Evolutionary conservation across 768 basidiomycete species (phyloP), one percentile per base, ranked within the genome.

Genomic region (Tulasnella sp.): DNA sequence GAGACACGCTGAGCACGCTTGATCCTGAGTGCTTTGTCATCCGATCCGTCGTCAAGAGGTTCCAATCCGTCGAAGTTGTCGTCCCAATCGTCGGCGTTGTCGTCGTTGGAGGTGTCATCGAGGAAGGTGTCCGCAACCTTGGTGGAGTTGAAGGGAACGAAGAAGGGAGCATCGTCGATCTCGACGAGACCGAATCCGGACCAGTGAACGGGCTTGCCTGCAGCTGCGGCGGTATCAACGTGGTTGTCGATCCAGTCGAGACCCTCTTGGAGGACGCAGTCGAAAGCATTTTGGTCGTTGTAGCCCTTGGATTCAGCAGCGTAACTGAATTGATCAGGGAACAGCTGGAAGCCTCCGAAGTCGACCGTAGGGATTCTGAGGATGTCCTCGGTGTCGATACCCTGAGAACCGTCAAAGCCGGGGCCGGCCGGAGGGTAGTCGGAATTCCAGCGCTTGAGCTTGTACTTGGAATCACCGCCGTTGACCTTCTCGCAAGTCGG

Each of bases 301-400:
- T 90, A 84, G 81, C 86, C 87, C 16, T 90, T 88, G 24, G 79
- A 2, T 37, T 37, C 6, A 6, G 87, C 80, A 41, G 86, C 89
- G 82, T 92, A 93, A 48, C 85, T 84, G 81, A 90, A 88, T 84
- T 93, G 93, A 83, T 93, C 92, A 31, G 93, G 92, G 88, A 93
- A 93, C 31, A 92, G 82, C 80, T 90, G 91, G 88, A 92, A 92
- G 24, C 90, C 87, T 44, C 87, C 85, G 82, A 92, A 92, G 11
- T 88, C 89, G 81, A 93, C 89, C 11, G 88, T 54, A 0, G 90
- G 90, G 80, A 91, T 91, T 76, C 84, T 89, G 78, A 88, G 80
- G 76, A 93, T 91, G 81, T 93, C 92, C 83, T 91, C 89, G 78
- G 89, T 90, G 84, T 93, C 92, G n/a, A 93, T 90, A 50, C 92